Conservation (phyloP, 2,329 filamentous ascomycete species). For the Apiospora arundinis region DNA sequence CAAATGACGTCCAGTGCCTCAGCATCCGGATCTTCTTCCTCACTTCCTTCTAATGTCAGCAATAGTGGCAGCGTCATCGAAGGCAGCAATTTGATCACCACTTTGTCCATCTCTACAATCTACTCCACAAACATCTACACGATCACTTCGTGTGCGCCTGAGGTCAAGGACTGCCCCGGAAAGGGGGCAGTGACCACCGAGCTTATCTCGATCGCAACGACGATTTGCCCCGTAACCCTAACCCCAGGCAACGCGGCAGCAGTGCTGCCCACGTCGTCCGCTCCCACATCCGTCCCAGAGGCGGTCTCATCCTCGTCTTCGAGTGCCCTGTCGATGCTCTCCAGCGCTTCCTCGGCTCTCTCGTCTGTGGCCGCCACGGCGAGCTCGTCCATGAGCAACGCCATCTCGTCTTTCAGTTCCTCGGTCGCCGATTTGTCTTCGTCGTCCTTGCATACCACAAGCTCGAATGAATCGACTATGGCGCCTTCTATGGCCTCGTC, state of each 20-base stretch:
- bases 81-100: conserved; percentile 21
- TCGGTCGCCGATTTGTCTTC: conserved; percentile 19
- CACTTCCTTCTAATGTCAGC: background rate
- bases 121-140: conserved; percentile 39
- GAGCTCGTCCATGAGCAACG: conserved; percentile 28
- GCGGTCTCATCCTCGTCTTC: conserved; percentile 21
- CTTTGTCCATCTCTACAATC: conserved; percentile 31
- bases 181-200: conserved; percentile 33
- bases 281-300: background rate
- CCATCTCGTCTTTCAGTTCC: conserved; percentile 26
- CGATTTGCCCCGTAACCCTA: conserved; percentile 33
- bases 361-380: conserved; percentile 24
- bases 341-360: conserved; percentile 21
- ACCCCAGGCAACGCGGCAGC: conserved; percentile 13
- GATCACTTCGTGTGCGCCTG: conserved; percentile 35
- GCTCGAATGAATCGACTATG: background rate
- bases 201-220: conserved; percentile 34
- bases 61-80: background rate
- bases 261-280: background rate
- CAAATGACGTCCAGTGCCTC: background rate
- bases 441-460: background rate
- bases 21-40: background rate
- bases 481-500: conserved; percentile 6
- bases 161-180: conserved; percentile 35
- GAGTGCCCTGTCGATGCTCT: conserved; percentile 23